phyloP scores from a whole-genome alignment of 805 yeast species.

The Cephaloascus fragrans region DNA sequence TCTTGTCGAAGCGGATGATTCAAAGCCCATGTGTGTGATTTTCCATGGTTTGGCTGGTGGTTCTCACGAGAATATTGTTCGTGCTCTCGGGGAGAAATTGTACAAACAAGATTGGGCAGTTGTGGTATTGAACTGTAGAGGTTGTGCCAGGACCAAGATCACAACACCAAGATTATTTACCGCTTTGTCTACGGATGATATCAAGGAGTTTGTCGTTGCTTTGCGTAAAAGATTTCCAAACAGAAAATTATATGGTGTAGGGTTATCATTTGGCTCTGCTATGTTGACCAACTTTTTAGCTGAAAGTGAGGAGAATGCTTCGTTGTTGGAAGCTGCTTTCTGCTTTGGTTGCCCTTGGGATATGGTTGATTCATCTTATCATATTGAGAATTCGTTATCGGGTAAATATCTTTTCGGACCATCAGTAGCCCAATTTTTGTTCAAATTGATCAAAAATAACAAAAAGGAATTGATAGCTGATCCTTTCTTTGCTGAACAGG shows the following conservation, averaged over 20 bases:
- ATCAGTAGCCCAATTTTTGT: conserved; percentile 19
- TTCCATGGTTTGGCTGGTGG: conserved; percentile 83
- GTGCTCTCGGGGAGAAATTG: conserved; percentile 41
- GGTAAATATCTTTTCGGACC: conserved; percentile 25
- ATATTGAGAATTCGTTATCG: conserved; percentile 26
- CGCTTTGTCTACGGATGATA: conserved; percentile 65
- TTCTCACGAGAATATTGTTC: conserved; percentile 68
- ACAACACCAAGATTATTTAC: conserved; percentile 63
- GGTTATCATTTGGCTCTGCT: conserved; percentile 74
- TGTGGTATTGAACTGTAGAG: conserved; percentile 64
- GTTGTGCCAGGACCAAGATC: conserved; percentile 62
- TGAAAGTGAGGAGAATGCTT: conserved; percentile 34
- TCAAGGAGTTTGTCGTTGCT: conserved; percentile 43
- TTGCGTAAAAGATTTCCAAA: conserved; percentile 44
- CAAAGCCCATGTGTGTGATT: conserved; percentile 51
- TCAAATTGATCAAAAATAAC: conserved; percentile 22
- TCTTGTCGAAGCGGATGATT: conserved; percentile 10
- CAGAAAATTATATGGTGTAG: conserved; percentile 57
- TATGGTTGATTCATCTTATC: conserved; percentile 36
- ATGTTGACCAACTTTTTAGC: conserved; percentile 67
- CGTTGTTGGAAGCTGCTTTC: conserved; percentile 39
- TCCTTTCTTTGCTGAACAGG: conserved; percentile 11
- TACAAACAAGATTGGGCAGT: conserved; percentile 43
- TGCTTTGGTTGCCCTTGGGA: conserved; percentile 73
- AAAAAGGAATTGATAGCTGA: conserved; percentile 12